Evolutionary conservation across 257 asterid genomes (phyloP).

Genomic region (Solanum pinnatisectum): DNA sequence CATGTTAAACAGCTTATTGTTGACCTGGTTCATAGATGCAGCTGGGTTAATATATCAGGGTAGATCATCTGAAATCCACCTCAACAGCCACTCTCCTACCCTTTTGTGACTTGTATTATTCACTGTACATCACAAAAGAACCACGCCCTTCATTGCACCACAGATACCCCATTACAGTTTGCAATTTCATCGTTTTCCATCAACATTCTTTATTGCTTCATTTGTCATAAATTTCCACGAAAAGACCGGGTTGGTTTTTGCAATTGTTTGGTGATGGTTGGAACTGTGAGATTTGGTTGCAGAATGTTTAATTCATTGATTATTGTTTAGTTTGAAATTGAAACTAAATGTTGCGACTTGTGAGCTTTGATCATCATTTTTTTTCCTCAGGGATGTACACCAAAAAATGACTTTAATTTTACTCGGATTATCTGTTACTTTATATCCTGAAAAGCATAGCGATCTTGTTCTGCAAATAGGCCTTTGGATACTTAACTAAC

Average conservation of each 20-base stretch:
- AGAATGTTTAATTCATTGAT: not conserved
- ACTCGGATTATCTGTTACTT: not conserved
- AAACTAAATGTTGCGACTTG: not conserved
- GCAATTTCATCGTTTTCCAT: not conserved
- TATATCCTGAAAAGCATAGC: not conserved
- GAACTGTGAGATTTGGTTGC: not conserved
- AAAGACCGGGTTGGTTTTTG: not conserved
- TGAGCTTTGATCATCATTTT: not conserved
- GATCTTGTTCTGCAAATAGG: not conserved
- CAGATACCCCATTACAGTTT: not conserved
- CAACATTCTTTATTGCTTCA: not conserved
- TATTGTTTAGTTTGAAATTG: not conserved
- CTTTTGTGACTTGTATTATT: not conserved
- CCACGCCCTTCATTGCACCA: not conserved
- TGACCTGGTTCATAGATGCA: not conserved
- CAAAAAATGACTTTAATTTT: not conserved
- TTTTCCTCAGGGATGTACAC: not conserved
- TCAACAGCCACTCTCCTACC: not conserved
- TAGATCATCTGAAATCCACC: not conserved
- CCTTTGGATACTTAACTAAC: not conserved
- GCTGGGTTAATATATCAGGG: not conserved
- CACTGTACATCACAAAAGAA: not conserved
- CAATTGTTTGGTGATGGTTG: not conserved
- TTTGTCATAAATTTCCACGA: not conserved
- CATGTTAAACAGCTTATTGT: not conserved